Base-by-base conservation (phyloP, 352 stramenopile species). In the Halophytophthora polymorphica region DNA sequence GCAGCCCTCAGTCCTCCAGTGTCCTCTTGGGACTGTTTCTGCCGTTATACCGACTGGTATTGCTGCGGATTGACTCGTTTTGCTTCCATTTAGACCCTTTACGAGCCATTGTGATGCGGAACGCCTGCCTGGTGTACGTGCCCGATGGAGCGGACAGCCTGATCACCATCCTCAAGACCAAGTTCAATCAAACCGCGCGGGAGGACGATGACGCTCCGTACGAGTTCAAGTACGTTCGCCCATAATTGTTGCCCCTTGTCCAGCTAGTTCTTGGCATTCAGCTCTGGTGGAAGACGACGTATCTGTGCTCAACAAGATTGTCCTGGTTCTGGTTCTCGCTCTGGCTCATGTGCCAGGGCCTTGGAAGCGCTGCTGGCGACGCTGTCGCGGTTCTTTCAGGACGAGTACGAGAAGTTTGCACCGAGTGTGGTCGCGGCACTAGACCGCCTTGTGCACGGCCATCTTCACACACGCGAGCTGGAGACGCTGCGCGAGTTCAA, bases 401-500 rank as follows among this genome's bases (percentile, higher is more conserved):
- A 58, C 0, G 72, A 87, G 17, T 86, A 74, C 21, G 61, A 73
- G 0, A 66, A 73, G 25, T 55, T 63, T 6, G 56, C 72, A 6
- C 73, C 77, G 0, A 60, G 67, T 17, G 63, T 86, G n/a, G 58
- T 72, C 11, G 22, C 53, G 34, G 68, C 74, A 5, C 52, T 88
- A 3, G 73, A 89, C 33, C 56, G 60, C 5, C 56, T 89, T 6
- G 73, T 77, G 31, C 66, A 66, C 18, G 75, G 71, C 6, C 67
- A 64, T 35, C 66, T 78, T 15, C 71, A 69, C 3, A 49, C 73
- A 0, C 58, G 63, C 3, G 76, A 90, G 19, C 55, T 90, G 4
- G 73, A 90, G 21, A 84, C 64, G 21, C 46, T 90, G 22, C 79
- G 79, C 0, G 64, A 70, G 17, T 80, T 90, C 52, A 90, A 90